Base-by-base conservation (phyloP, 2,329 filamentous ascomycete genomes). In the Ascomycota sp. region DNA sequence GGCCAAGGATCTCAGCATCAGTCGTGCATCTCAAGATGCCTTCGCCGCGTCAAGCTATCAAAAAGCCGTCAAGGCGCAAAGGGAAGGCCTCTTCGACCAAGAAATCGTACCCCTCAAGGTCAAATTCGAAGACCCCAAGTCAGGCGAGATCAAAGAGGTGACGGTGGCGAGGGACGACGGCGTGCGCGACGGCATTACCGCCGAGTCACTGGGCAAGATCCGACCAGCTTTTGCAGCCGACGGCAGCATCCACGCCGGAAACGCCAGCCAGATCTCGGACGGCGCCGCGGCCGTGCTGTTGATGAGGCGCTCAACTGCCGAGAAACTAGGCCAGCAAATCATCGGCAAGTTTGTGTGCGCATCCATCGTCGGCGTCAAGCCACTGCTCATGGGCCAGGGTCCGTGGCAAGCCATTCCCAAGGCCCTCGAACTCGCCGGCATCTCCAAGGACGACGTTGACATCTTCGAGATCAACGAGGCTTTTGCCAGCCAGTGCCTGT, bases 381-480 rank as follows among this genome's bases (percentile, higher is more conserved):
- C 89, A 25, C 67, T 94, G 33, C 75, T 95, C 41, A 95, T 98
- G 89, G 89, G 89, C 38, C 65, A 93, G 40, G 89, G 89, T 2
- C 89, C 89, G 30, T 93, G 82, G 71, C 85, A 85, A 56, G 85
- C 89, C 33, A 95, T 98, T 46, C 89, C 89, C 39, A 78, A 85
- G 50, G 85, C 81, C 4, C 74, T 94, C 33, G 68, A 80, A 50
- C 85, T 89, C 52, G 80, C 85, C 1, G 83, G 85, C 35, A 72
- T 98, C 43, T 64, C 62, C 49, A 81, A 75, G 55, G 76, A 92
- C 33, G 86, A 95, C 41, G 82, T 98, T 20, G 89, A 95, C 51
- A 86, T 95, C 47, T 95, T 70, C 47, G 89, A 98, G 69, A 94
- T 98, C 66, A 98, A 98, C 63, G 89, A 98, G 68, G 89, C 89